phyloP scores from a whole-genome alignment of 192 early-diverging fungal species.

The Umbelopsis sp. region DNA sequence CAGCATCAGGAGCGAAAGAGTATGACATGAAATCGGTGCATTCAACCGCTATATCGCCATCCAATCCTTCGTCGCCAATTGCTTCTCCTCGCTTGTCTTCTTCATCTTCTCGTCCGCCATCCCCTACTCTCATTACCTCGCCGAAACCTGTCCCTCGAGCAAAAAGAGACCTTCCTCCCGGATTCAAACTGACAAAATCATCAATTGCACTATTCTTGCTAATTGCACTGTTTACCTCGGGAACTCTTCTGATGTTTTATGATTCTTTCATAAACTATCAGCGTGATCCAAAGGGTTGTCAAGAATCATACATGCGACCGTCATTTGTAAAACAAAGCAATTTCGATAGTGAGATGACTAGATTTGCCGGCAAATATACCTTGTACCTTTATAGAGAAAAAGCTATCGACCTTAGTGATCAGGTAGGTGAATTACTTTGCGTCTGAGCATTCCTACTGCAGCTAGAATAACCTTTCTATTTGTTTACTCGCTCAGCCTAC shows the following conservation, averaged over 20 bases:
- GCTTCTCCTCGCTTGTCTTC: constrained; percentile 13
- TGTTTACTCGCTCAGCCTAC: constrained; percentile 43
- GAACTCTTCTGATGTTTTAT: constrained; percentile 35
- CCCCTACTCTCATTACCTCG: background rate
- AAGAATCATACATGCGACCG: constrained; percentile 59
- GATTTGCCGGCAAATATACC: constrained; percentile 75
- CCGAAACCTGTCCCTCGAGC: background rate
- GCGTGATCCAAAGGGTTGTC: constrained; percentile 58
- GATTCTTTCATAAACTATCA: constrained; percentile 73
- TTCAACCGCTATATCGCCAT: constrained; percentile 7
- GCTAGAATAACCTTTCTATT: background rate
- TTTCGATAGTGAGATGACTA: constrained; percentile 55
- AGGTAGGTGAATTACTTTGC: constrained; percentile 24
- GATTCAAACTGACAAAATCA: constrained; percentile 5
- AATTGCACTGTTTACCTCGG: constrained; percentile 25
- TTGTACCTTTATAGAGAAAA: constrained; percentile 79
- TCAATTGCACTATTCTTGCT: constrained; percentile 15
- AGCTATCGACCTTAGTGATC: constrained; percentile 49
- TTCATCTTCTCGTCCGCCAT: background rate
- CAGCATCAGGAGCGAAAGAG: background rate
- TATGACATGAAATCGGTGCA: constrained; percentile 9
- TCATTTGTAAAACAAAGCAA: constrained; percentile 48
- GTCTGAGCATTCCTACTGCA: background rate
- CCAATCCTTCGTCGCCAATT: constrained; percentile 4
- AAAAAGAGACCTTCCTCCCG: background rate